These are phyloP conservation scores for Gracilaria vermiculophylla DNA, from an alignment of 23 red algal species.

Conservation along the genomic window DNA sequence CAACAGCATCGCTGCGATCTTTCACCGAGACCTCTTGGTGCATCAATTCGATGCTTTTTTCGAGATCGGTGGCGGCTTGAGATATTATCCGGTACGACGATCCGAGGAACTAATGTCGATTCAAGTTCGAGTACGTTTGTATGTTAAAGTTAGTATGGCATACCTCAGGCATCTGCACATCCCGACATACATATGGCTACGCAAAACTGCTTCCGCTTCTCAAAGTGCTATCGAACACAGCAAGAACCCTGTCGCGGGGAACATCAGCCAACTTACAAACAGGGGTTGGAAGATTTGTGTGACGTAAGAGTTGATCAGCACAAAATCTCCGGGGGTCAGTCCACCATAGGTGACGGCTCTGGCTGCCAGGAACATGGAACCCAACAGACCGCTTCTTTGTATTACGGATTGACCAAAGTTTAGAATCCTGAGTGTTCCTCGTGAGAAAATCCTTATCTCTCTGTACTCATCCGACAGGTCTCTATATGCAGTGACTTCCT, in stretches of 20 bases:
- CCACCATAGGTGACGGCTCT: slow-evolving; percentile 33
- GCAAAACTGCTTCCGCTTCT: background rate
- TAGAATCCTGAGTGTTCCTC: slow-evolving; percentile 44
- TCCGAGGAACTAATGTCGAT: slow-evolving; percentile 29
- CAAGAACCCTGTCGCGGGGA: background rate
- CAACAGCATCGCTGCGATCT: slow-evolving; percentile 11
- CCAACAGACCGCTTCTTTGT: slow-evolving; percentile 57
- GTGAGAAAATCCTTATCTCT: slow-evolving; percentile 3
- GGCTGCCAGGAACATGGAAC: slow-evolving; percentile 73
- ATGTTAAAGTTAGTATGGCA: background rate
- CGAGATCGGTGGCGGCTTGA: slow-evolving; percentile 52
- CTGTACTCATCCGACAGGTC: slow-evolving; percentile 20
- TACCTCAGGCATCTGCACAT: background rate
- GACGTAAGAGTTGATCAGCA: slow-evolving; percentile 85
- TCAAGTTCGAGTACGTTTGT: background rate
- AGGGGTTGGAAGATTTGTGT: slow-evolving; percentile 54
- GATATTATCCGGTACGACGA: slow-evolving; percentile 30
- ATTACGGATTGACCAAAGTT: slow-evolving; percentile 88
- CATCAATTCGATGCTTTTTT: slow-evolving; percentile 34
- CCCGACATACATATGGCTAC: background rate
- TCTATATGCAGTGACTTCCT: slow-evolving; percentile 64
- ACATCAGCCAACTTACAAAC: slow-evolving; percentile 27
- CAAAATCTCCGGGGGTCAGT: slow-evolving; percentile 86
- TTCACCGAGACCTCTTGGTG: slow-evolving; percentile 33
- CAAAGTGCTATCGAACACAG: background rate